Evolutionary conservation across 495 filamentous ascomycete genomes (phyloP).

Genomic region (Penicillium arizonense): DNA sequence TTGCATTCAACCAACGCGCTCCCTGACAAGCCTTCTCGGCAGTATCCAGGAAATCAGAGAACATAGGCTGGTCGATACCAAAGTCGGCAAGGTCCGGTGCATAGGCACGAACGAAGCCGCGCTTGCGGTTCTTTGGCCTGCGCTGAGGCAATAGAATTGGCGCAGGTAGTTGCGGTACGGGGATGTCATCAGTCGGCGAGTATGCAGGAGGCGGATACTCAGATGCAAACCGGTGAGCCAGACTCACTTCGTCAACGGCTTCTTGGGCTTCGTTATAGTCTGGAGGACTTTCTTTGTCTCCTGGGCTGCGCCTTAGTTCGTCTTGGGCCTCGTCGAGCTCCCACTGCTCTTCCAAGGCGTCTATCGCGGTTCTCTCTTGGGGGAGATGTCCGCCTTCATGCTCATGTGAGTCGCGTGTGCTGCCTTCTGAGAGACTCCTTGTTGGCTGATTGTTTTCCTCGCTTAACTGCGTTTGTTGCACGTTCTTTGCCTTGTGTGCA

Average conservation of each 20-base stretch:
- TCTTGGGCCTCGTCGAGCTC: constrained; percentile 50
- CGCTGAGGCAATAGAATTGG: constrained; percentile 36
- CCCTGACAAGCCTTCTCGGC: constrained; percentile 43
- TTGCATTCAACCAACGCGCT: constrained; percentile 34
- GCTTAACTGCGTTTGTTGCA: constrained; percentile 1
- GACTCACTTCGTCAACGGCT: background rate
- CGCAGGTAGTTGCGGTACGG: constrained; percentile 30
- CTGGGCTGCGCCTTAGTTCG: constrained; percentile 12
- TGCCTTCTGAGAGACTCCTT: constrained; percentile 3
- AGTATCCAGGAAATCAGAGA: constrained; percentile 52
- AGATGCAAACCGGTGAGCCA: constrained; percentile 22
- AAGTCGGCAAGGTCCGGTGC: constrained; percentile 49
- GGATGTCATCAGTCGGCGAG: constrained; percentile 8
- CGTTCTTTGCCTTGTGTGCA: constrained; percentile 36
- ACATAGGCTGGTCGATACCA: constrained; percentile 51
- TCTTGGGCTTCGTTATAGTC: background rate
- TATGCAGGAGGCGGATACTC: constrained; percentile 16
- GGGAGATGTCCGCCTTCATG: background rate
- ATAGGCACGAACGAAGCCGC: constrained; percentile 43
- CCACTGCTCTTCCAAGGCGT: constrained; percentile 44
- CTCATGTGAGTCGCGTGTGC: background rate
- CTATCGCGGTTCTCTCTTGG: constrained; percentile 5
- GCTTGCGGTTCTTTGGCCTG: constrained; percentile 27
- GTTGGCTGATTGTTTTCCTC: constrained; percentile 8
- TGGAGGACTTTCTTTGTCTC: background rate